A percentile compares a stretch with the other conserved stretches of the same genome.
Conservation (phyloP, 148 eudicot genomes). For the Rhododendron simsii region DNA sequence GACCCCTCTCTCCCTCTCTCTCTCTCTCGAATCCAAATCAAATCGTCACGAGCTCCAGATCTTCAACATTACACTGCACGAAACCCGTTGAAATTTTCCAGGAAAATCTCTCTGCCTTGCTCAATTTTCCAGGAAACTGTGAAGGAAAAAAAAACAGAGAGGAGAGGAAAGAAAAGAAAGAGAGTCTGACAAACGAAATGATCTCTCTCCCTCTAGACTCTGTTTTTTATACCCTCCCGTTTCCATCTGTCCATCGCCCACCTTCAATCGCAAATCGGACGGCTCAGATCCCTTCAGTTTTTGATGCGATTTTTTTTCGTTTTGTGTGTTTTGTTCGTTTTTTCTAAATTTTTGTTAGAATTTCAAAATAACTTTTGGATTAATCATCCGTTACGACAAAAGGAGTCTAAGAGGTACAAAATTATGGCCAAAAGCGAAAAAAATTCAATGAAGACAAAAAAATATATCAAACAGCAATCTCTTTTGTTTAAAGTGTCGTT, state of each 20-base stretch:
- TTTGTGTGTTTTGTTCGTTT: too few species aligned
- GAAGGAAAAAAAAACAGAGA: slow-evolving; percentile 4
- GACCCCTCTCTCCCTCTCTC: too few species aligned
- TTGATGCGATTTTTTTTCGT: neutral
- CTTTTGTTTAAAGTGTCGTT: too few species aligned
- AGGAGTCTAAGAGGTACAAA: too few species aligned
- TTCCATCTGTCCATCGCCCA: slow-evolving; percentile 17
- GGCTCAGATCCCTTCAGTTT: slow-evolving; percentile 11
- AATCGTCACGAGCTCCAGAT: slow-evolving; percentile 8
- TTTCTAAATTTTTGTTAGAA: too few species aligned
- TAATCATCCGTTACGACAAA: too few species aligned
- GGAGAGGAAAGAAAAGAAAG: neutral
- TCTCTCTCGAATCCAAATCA: neutral
- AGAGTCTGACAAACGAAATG: slow-evolving; percentile 16
- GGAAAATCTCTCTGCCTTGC: neutral
- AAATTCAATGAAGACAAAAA: too few species aligned
- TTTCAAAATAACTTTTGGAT: too few species aligned
- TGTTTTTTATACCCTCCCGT: slow-evolving; percentile 47
- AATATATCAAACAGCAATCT: too few species aligned
- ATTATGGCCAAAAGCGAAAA: too few species aligned
- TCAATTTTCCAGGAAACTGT: slow-evolving; percentile 7
- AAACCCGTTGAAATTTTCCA: neutral
- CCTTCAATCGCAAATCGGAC: slow-evolving; percentile 25
- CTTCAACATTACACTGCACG: slow-evolving; percentile 16
- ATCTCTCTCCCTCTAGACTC: slow-evolving; percentile 23